Percentiles rank a stretch among this genome's conserved stretches.
Evolutionary conservation across 768 basidiomycete species (phyloP).

Genomic region (Arthromyces matolae): DNA sequence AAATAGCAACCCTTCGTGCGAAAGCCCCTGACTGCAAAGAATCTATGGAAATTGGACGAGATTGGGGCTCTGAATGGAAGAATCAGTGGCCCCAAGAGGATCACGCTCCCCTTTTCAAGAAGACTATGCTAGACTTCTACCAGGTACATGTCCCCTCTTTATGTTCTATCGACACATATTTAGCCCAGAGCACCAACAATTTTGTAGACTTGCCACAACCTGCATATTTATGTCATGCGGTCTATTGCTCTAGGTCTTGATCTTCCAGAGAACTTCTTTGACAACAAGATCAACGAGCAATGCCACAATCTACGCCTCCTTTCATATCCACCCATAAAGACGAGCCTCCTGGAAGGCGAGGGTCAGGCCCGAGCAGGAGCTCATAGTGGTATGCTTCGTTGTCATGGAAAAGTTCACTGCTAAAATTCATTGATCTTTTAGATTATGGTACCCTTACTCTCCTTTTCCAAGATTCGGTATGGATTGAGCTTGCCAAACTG

Average conservation of each 20-base stretch:
- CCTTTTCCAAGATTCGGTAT: constrained; percentile 72
- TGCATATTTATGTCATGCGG: constrained; percentile 78
- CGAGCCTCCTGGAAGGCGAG: constrained; percentile 48
- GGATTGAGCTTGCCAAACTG: constrained; percentile 53
- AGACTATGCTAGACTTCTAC: constrained; percentile 74
- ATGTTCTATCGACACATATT: too few species aligned
- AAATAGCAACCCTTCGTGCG: constrained; percentile 70
- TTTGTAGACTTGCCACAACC: constrained; percentile 69
- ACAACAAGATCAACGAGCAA: constrained; percentile 69
- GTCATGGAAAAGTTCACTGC: too few species aligned
- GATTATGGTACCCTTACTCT: constrained; percentile 83
- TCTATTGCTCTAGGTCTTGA: constrained; percentile 79
- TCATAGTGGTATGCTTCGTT: constrained; percentile 56
- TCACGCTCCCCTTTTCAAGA: constrained; percentile 64
- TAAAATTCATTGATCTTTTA: too few species aligned
- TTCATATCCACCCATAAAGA: constrained; percentile 76
- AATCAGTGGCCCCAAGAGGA: constrained; percentile 76
- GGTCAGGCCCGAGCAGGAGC: constrained; percentile 81
- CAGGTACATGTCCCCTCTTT: too few species aligned
- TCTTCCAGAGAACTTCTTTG: constrained; percentile 72
- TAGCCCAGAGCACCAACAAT: too few species aligned
- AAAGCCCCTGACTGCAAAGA: constrained; percentile 83
- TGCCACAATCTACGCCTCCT: constrained; percentile 79
- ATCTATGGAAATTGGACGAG: constrained; percentile 85
- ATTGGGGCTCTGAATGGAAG: constrained; percentile 73